Evolutionary conservation across 495 filamentous ascomycete genomes (phyloP).

Genomic region (Aspergillus haitiensis): DNA sequence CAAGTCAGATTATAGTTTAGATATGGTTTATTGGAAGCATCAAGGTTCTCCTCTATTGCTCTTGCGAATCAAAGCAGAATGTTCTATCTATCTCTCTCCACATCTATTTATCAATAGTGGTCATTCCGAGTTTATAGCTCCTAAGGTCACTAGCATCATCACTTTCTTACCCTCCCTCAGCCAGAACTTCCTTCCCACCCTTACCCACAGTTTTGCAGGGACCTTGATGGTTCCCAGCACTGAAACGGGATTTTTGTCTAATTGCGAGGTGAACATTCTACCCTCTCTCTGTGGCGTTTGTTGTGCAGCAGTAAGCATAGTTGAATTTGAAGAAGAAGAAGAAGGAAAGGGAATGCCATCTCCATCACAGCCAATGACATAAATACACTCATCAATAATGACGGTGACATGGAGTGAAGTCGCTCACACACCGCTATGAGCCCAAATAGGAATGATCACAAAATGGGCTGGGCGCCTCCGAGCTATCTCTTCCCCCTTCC

Average conservation of each 20-base stretch:
- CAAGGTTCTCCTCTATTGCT: no score
- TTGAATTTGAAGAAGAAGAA: no score
- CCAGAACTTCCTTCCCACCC: slow-evolving; percentile 43
- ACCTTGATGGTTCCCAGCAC: slow-evolving; percentile 38
- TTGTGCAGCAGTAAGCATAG: no score
- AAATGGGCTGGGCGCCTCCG: no score
- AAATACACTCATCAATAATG: slow-evolving; percentile 62
- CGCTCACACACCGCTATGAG: slow-evolving; percentile 52
- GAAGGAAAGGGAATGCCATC: no score
- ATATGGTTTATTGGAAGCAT: neutral
- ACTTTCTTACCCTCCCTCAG: slow-evolving; percentile 37
- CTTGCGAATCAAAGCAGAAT: no score
- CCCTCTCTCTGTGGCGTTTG: slow-evolving; percentile 21
- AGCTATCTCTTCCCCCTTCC: no score
- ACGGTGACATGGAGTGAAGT: slow-evolving; percentile 41
- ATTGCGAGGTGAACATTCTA: slow-evolving; percentile 39
- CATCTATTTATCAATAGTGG: slow-evolving; percentile 5
- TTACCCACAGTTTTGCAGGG: slow-evolving; percentile 35
- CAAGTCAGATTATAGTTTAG: neutral
- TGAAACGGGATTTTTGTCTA: slow-evolving; percentile 38
- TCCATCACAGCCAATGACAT: no score
- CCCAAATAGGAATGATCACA: no score
- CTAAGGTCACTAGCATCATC: no score
- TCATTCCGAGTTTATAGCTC: no score
- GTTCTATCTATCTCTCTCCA: neutral